Percentiles rank a stretch among this genome's conserved stretches.
These are phyloP conservation scores for Paramecium caudatum DNA, from an alignment of 73 alveolate genomes.

Conservation along the genomic window DNA sequence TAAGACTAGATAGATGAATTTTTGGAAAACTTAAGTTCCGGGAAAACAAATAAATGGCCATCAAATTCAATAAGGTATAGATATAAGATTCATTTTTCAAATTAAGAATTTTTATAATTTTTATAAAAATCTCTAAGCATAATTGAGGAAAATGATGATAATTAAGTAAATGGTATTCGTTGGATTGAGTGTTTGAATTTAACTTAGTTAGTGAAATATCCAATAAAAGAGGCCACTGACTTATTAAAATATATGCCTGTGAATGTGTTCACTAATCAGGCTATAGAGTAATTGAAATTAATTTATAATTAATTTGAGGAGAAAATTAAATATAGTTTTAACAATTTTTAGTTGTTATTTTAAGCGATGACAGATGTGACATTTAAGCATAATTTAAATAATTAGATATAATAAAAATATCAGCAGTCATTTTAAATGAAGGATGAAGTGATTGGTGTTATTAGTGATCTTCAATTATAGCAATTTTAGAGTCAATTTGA, in stretches of 20 bases:
- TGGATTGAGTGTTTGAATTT: no score
- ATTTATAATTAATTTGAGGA: background rate
- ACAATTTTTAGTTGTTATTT: slow-evolving; percentile 2
- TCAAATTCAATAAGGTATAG: no score
- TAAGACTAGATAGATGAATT: no score
- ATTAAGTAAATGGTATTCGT: background rate
- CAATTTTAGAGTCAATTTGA: background rate
- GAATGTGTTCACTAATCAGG: no score
- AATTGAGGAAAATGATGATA: background rate
- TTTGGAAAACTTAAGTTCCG: no score
- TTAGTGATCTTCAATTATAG: background rate
- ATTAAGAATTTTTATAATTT: background rate
- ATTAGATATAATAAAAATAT: background rate
- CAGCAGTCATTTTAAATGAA: background rate
- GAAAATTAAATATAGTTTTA: background rate
- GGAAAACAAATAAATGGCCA: no score
- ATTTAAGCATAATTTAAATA: background rate
- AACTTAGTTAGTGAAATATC: no score
- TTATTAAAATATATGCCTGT: no score
- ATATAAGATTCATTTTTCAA: slow-evolving; percentile 27
- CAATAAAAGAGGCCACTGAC: no score
- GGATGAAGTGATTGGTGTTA: background rate
- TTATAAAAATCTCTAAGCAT: background rate
- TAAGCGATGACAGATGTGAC: slow-evolving; percentile 50
- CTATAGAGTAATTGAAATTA: background rate